These are phyloP conservation scores for Claviceps quebecensis DNA, from an alignment of 2,329 filamentous ascomycete species.

Conservation along the genomic window DNA sequence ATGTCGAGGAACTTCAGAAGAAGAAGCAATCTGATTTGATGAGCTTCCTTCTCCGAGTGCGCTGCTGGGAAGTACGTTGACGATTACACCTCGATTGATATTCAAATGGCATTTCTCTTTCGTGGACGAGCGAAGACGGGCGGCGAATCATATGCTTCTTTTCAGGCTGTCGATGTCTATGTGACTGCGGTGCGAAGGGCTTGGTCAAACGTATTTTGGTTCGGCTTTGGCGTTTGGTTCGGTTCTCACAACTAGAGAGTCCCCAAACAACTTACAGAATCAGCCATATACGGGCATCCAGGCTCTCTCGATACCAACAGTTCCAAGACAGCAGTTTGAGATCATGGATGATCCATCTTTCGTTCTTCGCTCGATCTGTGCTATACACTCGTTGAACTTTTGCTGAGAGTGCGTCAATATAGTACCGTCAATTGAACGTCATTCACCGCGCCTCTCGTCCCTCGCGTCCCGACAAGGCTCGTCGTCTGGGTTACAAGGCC, in stretches of 20 bases:
- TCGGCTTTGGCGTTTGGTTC: no score
- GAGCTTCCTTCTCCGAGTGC: slow-evolving; percentile 98
- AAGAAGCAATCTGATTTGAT: slow-evolving; percentile 99
- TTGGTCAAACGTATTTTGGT: neutral
- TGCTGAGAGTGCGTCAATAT: slow-evolving; percentile 99
- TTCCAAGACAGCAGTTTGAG: neutral
- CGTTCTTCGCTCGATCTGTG: slow-evolving; percentile 26
- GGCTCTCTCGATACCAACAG: neutral
- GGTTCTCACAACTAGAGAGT: no score
- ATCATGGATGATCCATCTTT: neutral
- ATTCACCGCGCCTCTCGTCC: slow-evolving; percentile 98
- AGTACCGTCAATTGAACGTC: slow-evolving; percentile 99
- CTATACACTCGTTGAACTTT: slow-evolving; percentile 99
- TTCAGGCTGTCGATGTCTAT: slow-evolving; percentile 2
- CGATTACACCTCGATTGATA: slow-evolving; percentile 17
- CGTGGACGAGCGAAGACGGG: slow-evolving; percentile 21
- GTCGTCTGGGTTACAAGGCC: slow-evolving; percentile 99
- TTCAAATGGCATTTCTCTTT: slow-evolving; percentile 10
- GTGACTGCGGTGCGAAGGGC: neutral
- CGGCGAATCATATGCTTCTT: slow-evolving; percentile 5
- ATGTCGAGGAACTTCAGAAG: slow-evolving; percentile 99
- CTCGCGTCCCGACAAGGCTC: slow-evolving; percentile 98
- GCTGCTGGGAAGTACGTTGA: slow-evolving; percentile 97
- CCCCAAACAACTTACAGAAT: no score
- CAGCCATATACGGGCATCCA: neutral